Evolutionary conservation across 352 stramenopile genomes (phyloP).

Genomic region (Phytophthora parvispora): DNA sequence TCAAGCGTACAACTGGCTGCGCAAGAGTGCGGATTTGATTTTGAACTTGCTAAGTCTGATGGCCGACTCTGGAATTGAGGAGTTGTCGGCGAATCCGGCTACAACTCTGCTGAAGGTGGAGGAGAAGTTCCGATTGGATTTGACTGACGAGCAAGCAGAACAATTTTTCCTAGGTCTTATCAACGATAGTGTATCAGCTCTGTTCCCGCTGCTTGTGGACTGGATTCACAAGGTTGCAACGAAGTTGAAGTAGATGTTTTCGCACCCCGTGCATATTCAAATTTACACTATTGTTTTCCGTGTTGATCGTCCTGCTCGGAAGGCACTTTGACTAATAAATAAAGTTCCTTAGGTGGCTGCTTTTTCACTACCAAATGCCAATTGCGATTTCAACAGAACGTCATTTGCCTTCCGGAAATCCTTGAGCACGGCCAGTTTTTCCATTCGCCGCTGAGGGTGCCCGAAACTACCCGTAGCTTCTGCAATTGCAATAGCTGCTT

Average conservation of each 20-base stretch:
- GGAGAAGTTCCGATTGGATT: constrained; percentile 97
- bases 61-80: constrained; percentile 98
- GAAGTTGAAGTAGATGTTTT: constrained; percentile 54
- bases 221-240: constrained; percentile 90
- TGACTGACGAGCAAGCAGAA: constrained; percentile 98
- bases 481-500: constrained; percentile 20
- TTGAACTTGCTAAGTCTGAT: constrained; percentile 99
- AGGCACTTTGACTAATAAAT: constrained; percentile 30
- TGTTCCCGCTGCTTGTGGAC: constrained; percentile 92
- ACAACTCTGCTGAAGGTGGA: constrained; percentile 93
- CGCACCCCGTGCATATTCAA: constrained; percentile 5
- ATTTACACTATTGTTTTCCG: constrained; percentile 8
- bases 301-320: constrained; percentile 13
- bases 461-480: constrained; percentile 23
- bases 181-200: constrained; percentile 94
- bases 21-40: constrained; percentile 98
- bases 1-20: constrained; percentile 95
- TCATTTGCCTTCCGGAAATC: constrained; percentile 62
- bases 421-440: constrained; percentile 50
- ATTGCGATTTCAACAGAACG: constrained; percentile 49
- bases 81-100: constrained; percentile 86
- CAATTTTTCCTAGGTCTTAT: constrained; percentile 98
- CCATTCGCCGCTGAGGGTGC: constrained; percentile 9
- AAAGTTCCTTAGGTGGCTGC: constrained; percentile 12
- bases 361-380: constrained; percentile 34